These are phyloP conservation scores for Pterocarpus santalinus DNA, from an alignment of 306 rosid species.

Conservation along the genomic window DNA sequence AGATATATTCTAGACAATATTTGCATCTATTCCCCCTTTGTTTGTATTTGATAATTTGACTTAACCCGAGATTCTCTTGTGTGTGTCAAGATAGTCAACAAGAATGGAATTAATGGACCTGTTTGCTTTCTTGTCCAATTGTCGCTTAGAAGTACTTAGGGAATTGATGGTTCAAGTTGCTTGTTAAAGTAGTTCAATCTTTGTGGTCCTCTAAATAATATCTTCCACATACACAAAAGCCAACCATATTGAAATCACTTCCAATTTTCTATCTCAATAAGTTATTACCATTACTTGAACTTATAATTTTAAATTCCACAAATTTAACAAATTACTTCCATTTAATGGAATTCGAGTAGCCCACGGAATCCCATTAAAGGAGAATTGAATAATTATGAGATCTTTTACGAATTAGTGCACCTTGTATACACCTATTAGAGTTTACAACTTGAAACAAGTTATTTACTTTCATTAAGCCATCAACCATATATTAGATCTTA, in stretches of 20 bases:
- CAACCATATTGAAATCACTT: background rate
- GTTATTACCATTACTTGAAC: background rate
- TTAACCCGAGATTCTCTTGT: slow-evolving; percentile 21
- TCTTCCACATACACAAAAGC: slow-evolving; percentile 4
- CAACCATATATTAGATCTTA: background rate
- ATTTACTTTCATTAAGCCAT: background rate
- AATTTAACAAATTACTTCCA: background rate
- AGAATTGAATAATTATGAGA: background rate
- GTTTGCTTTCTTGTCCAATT: slow-evolving; percentile 18
- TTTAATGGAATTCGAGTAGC: background rate
- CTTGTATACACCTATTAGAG: background rate
- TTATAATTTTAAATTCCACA: background rate
- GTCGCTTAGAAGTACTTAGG: background rate
- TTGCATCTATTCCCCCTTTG: background rate
- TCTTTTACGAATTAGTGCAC: background rate
- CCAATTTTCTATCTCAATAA: background rate
- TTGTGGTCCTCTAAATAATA: slow-evolving; percentile 13
- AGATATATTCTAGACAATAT: background rate
- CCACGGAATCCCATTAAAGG: background rate
- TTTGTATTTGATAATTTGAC: background rate
- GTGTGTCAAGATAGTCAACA: background rate
- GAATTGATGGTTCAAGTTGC: slow-evolving; percentile 36
- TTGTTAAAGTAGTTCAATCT: slow-evolving; percentile 24
- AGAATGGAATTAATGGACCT: background rate
- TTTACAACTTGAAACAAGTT: background rate